A percentile compares a stretch with the other conserved stretches of the same genome.
Conservation (phyloP, 768 basidiomycete genomes). For the Boletus sp. region DNA sequence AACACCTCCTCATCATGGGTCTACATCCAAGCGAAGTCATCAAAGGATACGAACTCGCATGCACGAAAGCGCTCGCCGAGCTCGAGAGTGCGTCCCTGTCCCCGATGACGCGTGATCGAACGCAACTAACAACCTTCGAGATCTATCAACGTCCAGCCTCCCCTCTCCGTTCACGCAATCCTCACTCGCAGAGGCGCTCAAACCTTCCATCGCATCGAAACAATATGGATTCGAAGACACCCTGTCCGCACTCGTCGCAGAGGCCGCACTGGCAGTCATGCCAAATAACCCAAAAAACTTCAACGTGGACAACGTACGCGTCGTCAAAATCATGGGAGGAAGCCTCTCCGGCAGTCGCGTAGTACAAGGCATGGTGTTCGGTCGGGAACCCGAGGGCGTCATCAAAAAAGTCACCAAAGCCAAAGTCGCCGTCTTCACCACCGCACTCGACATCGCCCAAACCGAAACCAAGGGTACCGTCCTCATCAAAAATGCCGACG, state of each 20-base stretch:
- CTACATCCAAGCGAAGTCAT: constrained; percentile 96
- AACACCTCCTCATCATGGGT: constrained; percentile 92
- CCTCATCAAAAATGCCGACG: constrained; percentile 89
- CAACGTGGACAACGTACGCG: constrained; percentile 97
- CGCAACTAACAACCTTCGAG: constrained; percentile 38
- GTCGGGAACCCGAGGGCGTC: constrained; percentile 88
- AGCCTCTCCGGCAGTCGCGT: constrained; percentile 82
- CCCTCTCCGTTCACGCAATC: constrained; percentile 70
- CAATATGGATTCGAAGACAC: constrained; percentile 93
- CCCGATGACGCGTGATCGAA: constrained; percentile 7
- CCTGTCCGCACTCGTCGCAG: constrained; percentile 81
- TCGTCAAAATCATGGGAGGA: constrained; percentile 98
- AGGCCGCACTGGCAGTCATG: constrained; percentile 92
- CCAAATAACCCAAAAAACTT: constrained; percentile 85
- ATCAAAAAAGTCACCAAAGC: constrained; percentile 81
- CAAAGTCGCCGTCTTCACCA: constrained; percentile 96
- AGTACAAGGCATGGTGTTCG: constrained; percentile 97
- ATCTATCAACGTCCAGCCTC: constrained; percentile 65
- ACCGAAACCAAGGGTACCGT: constrained; percentile 99
- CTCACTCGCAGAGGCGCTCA: constrained; percentile 72
- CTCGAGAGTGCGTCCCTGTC: constrained; percentile 78
- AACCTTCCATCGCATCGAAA: constrained; percentile 93
- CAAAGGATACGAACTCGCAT: constrained; percentile 92
- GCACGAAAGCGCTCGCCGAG: constrained; percentile 78
- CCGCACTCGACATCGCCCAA: constrained; percentile 88